Evolutionary conservation across 1,139 yeast genomes (phyloP), one percentile per base, ranked within the genome.

Genomic region (Pichia sp.): DNA sequence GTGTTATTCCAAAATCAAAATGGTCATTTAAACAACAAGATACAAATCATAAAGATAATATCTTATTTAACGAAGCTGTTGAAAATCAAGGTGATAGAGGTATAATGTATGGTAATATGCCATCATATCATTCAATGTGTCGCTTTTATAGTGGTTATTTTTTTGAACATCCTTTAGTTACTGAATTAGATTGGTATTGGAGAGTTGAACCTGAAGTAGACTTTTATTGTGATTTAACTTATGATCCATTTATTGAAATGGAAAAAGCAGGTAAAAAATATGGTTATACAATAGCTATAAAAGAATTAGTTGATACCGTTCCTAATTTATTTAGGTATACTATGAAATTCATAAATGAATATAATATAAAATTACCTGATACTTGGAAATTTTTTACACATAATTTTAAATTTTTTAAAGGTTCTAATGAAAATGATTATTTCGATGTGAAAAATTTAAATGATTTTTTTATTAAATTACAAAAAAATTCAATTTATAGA

Each of bases 121-220:
- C 74, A 37, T 76, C 89, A 7, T 89, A 89, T 58, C 82, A 76
- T 54, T 70, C 72, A 48, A 76, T 76, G 81, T 76, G 81, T 42
- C 72, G 93, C 6, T 84, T 80, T 59, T 82, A 84, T 57, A 75
- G 89, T 0, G 94, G 95, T 1, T 69, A 72, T 48, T 88, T 88
- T 57, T 85, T 76, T 65, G 74, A 78, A 48, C 94, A 81, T 60
- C 82, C 81, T 4, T 60, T 83, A 47, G 78, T 89, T 37, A 68
- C 59, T 42, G 69, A 76, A 43, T 71, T 77, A 47, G 87, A 86
- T 47, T 88, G 95, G 93, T 88, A 87, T 64, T 88, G 96, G 96
- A 70, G 96, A 41, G 87, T 89, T 9, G 96, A 89, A 60, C 96
- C 96, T 2, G 81, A 83, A 50, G 91, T 89, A 33, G 81, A 85